Evolutionary conservation across 1,284 basidiomycete species (phyloP).

Genomic region (Leccinum angustisporum): DNA sequence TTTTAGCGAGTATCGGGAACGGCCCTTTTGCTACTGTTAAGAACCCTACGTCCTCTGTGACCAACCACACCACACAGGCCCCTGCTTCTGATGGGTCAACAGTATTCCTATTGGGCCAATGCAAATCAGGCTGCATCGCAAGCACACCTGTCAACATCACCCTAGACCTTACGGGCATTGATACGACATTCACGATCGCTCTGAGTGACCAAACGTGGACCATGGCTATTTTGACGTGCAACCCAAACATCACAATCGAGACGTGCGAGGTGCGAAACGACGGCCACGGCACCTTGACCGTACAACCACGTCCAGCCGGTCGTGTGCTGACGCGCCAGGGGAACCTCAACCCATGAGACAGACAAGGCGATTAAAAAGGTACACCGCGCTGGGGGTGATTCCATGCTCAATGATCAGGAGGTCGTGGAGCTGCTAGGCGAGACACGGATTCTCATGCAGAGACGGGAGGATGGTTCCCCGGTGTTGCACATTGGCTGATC

Average conservation of each 20-base stretch:
- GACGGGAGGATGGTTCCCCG: constrained; percentile 17
- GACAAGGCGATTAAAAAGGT: not conserved
- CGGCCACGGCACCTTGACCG: constrained; percentile 19
- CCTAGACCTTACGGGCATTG: constrained; percentile 17
- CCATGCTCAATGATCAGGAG: not conserved
- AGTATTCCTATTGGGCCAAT: constrained; percentile 22
- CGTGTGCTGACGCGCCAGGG: constrained; percentile 19
- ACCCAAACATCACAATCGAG: constrained; percentile 27
- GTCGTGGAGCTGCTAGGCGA: constrained; percentile 9
- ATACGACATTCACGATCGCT: constrained; percentile 15
- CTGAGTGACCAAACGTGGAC: constrained; percentile 19
- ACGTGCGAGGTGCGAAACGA: constrained; percentile 30
- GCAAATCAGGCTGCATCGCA: constrained; percentile 18
- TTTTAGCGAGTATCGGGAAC: not conserved
- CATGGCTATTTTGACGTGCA: constrained; percentile 24
- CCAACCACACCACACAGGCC: constrained; percentile 26
- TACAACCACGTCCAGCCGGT: constrained; percentile 21
- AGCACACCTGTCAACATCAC: not conserved
- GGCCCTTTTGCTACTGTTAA: constrained; percentile 10
- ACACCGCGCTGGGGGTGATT: not conserved
- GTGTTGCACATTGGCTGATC: constrained; percentile 17
- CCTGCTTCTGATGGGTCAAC: constrained; percentile 22
- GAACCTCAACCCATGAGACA: constrained; percentile 18
- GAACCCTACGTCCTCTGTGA: constrained; percentile 11
- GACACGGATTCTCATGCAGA: constrained; percentile 18